Conservation (phyloP, 1,284 basidiomycete species). For the Fomitopsis schrenkii region DNA sequence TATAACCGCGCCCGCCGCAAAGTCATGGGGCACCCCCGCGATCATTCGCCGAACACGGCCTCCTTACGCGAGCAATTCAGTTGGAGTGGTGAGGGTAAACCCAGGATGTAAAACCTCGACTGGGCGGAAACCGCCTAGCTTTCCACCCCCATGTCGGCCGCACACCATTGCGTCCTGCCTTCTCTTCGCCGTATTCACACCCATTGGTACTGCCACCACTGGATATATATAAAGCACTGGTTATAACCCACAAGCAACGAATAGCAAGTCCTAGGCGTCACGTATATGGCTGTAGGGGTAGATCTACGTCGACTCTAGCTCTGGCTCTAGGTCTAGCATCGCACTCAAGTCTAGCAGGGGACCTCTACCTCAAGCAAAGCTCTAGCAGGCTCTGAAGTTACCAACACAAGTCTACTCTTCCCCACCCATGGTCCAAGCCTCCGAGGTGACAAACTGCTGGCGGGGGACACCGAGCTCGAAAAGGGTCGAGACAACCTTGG, state of each 20-base stretch:
- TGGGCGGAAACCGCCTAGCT: neutral
- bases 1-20: neutral
- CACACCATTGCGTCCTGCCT: neutral
- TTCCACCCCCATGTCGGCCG: neutral
- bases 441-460: slow-evolving; percentile 64
- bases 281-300: neutral
- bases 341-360: neutral
- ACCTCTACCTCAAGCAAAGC: slow-evolving; percentile 3
- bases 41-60: neutral
- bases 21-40: neutral
- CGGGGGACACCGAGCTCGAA: slow-evolving; percentile 89
- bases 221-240: neutral
- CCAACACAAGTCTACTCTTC: slow-evolving; percentile 40
- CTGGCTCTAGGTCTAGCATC: slow-evolving; percentile 1
- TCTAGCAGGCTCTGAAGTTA: neutral
- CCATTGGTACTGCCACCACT: neutral
- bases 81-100: neutral
- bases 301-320: neutral
- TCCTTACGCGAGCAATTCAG: slow-evolving; percentile 1
- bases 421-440: slow-evolving; percentile 72
- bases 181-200: neutral
- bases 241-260: neutral
- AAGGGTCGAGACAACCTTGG: slow-evolving; percentile 68
- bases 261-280: neutral
- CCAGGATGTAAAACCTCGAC: neutral